Percentiles rank a stretch among this genome's conserved stretches.
Evolutionary conservation across 2,329 filamentous ascomycete species (phyloP).

Genomic region (Periconia macrospinosa): DNA sequence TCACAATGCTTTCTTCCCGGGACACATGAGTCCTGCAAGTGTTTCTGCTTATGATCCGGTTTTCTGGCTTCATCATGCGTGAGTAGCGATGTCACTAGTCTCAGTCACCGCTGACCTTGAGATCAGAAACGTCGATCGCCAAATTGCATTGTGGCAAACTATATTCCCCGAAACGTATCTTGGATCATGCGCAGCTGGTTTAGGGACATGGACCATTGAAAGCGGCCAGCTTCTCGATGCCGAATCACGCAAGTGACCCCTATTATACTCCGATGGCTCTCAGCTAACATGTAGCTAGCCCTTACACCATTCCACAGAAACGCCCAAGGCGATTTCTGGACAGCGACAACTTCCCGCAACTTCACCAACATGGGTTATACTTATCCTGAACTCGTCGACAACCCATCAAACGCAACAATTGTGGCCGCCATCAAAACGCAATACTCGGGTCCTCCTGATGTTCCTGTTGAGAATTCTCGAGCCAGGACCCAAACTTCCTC

Average conservation of each 20-base stretch:
- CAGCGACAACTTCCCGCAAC: conserved; percentile 12
- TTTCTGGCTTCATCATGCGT: conserved; percentile 18
- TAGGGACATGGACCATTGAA: conserved; percentile 39
- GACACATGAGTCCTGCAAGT: conserved; percentile 29
- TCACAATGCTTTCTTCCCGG: conserved; percentile 27
- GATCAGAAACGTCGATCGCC: conserved; percentile 22
- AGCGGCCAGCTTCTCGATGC: conserved; percentile 46
- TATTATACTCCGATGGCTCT: neutral
- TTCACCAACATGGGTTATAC: conserved; percentile 19
- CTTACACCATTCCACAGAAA: conserved; percentile 25
- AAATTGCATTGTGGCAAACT: conserved; percentile 73
- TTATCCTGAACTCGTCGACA: conserved; percentile 20
- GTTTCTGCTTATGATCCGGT: conserved; percentile 15
- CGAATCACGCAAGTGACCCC: conserved; percentile 45
- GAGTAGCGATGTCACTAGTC: neutral
- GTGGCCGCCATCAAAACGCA: conserved; percentile 12
- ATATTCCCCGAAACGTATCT: conserved; percentile 70
- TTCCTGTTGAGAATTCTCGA: conserved; percentile 2
- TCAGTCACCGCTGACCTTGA: neutral
- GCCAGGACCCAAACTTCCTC: neutral
- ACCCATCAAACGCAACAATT: conserved; percentile 13
- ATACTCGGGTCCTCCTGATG: conserved; percentile 14
- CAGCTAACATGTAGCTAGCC: neutral
- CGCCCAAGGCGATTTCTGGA: conserved; percentile 22
- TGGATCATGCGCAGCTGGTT: conserved; percentile 40